Base-by-base conservation (phyloP, 2,329 filamentous ascomycete genomes). In the Trichoderma pleuroti region DNA sequence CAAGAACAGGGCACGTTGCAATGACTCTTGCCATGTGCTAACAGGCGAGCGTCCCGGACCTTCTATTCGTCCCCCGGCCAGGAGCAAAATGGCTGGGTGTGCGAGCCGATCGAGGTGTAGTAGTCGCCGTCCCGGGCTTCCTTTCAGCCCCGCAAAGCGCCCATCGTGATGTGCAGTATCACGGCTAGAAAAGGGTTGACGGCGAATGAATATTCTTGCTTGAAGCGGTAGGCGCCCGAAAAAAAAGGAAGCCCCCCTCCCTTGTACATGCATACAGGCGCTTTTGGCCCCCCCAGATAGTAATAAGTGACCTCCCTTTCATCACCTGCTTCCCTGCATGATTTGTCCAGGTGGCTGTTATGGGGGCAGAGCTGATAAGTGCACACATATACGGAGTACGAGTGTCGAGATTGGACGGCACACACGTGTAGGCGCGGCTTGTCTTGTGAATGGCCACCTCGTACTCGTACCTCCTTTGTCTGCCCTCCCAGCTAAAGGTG, bases 251-350 rank as follows among this genome's bases (percentile, higher is more conserved):
- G 30, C 46, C 65, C 36, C 12, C 46, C 46, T 54, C 64, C 65
- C 65, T 68, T 34, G 65, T 60, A 67, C 52, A 21, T 67, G 54
- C 64, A 60, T 68, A 49, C 56, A 60, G 46, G 65, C 65, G 11
- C n/a, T 34, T 59, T 60, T 39, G 6, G 21, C 54, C 65, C 54
- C 65, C 62, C 62, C 26, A 66, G 63, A 65, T 18, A 52, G 24
- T 52, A 18, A 46, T 18, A 59, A 30, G 59, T 21, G 52, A 24
- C 34, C 21, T 54, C 39, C 64, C 64, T 36, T 67, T 67, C 64
- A 49, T 59, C 54, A 67, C 64, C 64, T 59, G 64, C 64, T 59
- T 59, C 54, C 54, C 28, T 59, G 65, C 65, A 60, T 68, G 46
- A 12, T 18, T 39, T 68, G 54, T 60, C 32, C 64, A 59, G 52